phyloP scores from a whole-genome alignment of 2,329 filamentous ascomycete genomes.

The Xylariales sp. region DNA sequence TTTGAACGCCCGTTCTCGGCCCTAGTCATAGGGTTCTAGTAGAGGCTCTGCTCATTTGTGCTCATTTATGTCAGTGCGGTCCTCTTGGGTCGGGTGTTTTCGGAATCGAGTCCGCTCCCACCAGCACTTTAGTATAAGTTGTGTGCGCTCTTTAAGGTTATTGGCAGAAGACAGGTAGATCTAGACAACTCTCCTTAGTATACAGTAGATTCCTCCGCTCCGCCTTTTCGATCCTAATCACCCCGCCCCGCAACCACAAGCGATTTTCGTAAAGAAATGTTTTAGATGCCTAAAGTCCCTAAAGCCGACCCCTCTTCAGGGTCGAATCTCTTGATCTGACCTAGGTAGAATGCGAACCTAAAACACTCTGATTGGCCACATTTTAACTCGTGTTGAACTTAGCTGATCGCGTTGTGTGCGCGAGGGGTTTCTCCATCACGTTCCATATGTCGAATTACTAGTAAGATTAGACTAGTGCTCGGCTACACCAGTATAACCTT shows the following conservation, averaged over 20 bases:
- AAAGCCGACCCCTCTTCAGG: conserved; percentile 3
- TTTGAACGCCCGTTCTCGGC: conserved; percentile 33
- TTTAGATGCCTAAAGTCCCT: conserved; percentile 10
- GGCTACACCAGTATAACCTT: conserved; percentile 4
- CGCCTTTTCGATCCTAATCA: conserved; percentile 34
- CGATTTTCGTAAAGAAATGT: conserved; percentile 28
- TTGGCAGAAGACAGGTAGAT: conserved; percentile 9
- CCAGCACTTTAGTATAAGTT: neutral
- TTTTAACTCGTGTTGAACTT: neutral
- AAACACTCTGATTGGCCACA: conserved; percentile 4
- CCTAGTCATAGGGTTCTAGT: conserved; percentile 20
- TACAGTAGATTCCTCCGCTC: conserved; percentile 36
- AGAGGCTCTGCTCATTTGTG: conserved; percentile 2
- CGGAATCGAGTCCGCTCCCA: conserved; percentile 25
- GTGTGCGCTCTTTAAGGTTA: conserved; percentile 22
- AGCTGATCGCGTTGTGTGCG: neutral
- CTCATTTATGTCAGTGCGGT: conserved; percentile 3
- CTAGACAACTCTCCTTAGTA: neutral
- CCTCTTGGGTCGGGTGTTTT: conserved; percentile 30
- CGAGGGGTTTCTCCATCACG: neutral
- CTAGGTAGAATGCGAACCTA: neutral
- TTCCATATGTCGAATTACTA: conserved; percentile 13
- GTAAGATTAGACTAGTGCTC: neutral
- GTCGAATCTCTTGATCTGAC: neutral
- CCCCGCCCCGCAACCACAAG: conserved; percentile 31